phyloP scores from a whole-genome alignment of 495 filamentous ascomycete species.

The Bryoglossum gracile region DNA sequence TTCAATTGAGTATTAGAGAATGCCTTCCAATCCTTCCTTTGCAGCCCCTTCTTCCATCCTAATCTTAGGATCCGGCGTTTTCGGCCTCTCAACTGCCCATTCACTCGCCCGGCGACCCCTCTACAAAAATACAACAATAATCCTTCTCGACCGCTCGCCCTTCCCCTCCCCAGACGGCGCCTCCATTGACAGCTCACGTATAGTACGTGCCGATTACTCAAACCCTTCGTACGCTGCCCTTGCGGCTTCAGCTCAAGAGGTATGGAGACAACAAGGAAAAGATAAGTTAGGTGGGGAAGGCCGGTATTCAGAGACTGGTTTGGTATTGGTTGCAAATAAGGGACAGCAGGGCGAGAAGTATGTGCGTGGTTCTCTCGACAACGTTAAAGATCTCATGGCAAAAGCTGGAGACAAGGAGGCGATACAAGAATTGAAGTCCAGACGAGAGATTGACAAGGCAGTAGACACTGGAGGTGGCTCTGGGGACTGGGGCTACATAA shows the following conservation, averaged over 20 bases:
- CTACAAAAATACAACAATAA: conserved; percentile 51
- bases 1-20: too few species aligned
- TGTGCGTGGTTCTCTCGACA: conserved; percentile 33
- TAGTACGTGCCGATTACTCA: conserved; percentile 77
- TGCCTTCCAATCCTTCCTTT: too few species aligned
- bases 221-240: conserved; percentile 65
- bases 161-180: conserved; percentile 66
- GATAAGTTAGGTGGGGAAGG: conserved; percentile 50
- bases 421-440: conserved; percentile 43
- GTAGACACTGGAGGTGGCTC: conserved; percentile 41
- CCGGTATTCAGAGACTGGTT: conserved; percentile 68
- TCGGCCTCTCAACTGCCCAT: conserved; percentile 64
- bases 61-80: conserved; percentile 72
- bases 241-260: conserved; percentile 54
- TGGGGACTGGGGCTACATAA: conserved; percentile 72
- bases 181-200: conserved; percentile 68
- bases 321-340: conserved; percentile 57
- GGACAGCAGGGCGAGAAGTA: conserved; percentile 50
- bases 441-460: conserved; percentile 42
- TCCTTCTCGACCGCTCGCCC: conserved; percentile 61
- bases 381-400: conserved; percentile 5
- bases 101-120: conserved; percentile 48
- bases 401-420: conserved; percentile 35
- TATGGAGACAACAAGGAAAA: conserved; percentile 59
- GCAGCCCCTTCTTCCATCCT: conserved; percentile 51